Conservation (phyloP, 2,329 filamentous ascomycete species). For the Dothistroma pini region DNA sequence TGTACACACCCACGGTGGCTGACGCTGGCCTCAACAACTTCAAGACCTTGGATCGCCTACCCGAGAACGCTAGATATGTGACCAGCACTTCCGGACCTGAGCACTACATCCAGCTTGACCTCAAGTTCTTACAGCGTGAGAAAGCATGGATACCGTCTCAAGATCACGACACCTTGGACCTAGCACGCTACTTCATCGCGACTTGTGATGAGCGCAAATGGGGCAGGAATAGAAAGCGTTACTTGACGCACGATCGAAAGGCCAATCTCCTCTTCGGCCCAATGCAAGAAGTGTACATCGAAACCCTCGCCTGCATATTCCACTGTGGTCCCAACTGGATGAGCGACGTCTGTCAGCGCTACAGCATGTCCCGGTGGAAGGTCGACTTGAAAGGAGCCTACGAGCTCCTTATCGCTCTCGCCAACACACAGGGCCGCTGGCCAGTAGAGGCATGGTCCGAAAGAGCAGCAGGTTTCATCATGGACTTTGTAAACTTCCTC, state of each 20-base stretch:
- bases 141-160: conserved; percentile 14
- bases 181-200: conserved; percentile 36
- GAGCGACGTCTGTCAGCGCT: conserved; percentile 33
- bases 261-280: conserved; percentile 36
- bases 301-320: conserved; percentile 41
- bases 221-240: conserved; percentile 33
- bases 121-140: conserved; percentile 38
- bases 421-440: conserved; percentile 35
- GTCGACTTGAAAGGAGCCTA: conserved; percentile 30
- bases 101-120: conserved; percentile 41
- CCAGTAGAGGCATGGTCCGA: conserved; percentile 29
- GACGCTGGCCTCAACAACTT: conserved; percentile 36
- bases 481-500: conserved; percentile 36
- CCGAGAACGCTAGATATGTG: conserved; percentile 17
- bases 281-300: conserved; percentile 42
- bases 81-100: conserved; percentile 32
- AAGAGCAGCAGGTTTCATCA: conserved; percentile 32
- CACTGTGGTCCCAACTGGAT: conserved; percentile 41
- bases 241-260: conserved; percentile 28
- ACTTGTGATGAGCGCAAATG: conserved; percentile 31
- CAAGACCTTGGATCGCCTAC: conserved; percentile 30
- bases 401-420: conserved; percentile 36
- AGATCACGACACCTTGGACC: conserved; percentile 22
- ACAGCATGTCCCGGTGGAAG: conserved; percentile 33
- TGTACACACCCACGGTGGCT: conserved; percentile 33